Base-by-base conservation (phyloP, 1,284 basidiomycete genomes). In the Ceratobasidium papillatum region DNA sequence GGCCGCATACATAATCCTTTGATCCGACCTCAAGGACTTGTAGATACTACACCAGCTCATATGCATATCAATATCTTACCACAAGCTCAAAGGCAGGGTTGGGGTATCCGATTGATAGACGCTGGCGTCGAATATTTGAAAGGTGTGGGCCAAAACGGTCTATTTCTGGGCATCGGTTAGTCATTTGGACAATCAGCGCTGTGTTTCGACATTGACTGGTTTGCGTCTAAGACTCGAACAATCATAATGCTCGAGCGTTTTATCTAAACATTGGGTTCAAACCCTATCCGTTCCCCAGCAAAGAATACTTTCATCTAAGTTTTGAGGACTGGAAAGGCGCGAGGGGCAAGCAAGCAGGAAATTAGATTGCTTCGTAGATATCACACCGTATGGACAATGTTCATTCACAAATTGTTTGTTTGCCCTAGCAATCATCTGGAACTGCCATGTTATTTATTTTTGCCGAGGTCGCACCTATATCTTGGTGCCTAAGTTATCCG, bases 31-130 rank as follows among this genome's bases (percentile, higher is more conserved):
- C 84, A 86, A 11, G 82, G 84, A 19, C 86, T 84, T 74, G 81
- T 90, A 68, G 81, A 82, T 12, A 89, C 88, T 78, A 86, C 89
- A 17, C 85, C 87, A 12, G 90, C 89, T 11, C 90, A 91, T 81
- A 78, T 91, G 78, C 90, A 91, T 79, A 89, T 91, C 80, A 84
- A 92, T 78, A 86, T 91, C 69, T 79, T 91, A 74, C 85, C 87
- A 82, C 68, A 87, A 88, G 80, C 89, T 89, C 75, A 74, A 80
- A 82, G 86, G 64, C 84, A 86, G 75, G 90, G 90, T 22, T 91
- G 87, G 87, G 91, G 90, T 2, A 83, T 84, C 75, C 86, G 83
- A 79, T 79, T 92, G 76, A 87, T 91, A 74, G 83, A 81, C 54
- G 81, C 78, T 34, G 88, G 86, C 12, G 84, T 89, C 27, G 81